Evolutionary conservation across 2,329 filamentous ascomycete genomes (phyloP), one percentile per base, ranked within the genome.

Genomic region (Chalaropsis ovoidea): DNA sequence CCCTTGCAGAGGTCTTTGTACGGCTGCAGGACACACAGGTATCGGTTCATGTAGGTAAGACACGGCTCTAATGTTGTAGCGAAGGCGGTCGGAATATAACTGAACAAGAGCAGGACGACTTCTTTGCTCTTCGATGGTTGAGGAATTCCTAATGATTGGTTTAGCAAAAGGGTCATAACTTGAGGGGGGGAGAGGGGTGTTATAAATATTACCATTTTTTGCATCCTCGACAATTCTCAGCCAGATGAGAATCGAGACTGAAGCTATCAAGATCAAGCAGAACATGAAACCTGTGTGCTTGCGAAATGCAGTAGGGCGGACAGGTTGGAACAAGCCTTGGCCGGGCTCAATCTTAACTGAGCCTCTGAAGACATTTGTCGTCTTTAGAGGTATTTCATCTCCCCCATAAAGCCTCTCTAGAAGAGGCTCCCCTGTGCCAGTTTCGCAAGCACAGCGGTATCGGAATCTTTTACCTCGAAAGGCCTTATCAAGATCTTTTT

Each of bases 41-140:
- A 64, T 0, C 83, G 75, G 52, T 83, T 85, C 0, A 86, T 66
- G 0, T 85, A 69, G 0, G 83, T 72, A 79, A 83, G 84, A 0
- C 81, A 75, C 0, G 83, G 82, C 43, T 86, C 83, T 0, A 85
- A 74, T 0, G 84, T 63, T 0, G 83, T 85, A 0, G 82, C 79
- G 2, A 85, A 73, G 0, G 77, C 74, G 0, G 81, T 84, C 0
- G 83, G 83, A 0, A 85, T 71, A 61, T 84, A 85, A 6, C 76
- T 79, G 7, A 77, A 74, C 0, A 80, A 41, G 0, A 79, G 45
- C 3, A 77, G 75, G 0, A 74, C 65, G 0, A 79, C 71, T 4
- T 75, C 73, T 1, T 75, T 74, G 6, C 70, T 76, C 0, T 69
- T 39, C 0, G 70, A 71, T 1, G 76, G 76, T 0, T 75, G 70